Conservation (phyloP, 306 rosid genomes). For the Luffa acutangula region DNA sequence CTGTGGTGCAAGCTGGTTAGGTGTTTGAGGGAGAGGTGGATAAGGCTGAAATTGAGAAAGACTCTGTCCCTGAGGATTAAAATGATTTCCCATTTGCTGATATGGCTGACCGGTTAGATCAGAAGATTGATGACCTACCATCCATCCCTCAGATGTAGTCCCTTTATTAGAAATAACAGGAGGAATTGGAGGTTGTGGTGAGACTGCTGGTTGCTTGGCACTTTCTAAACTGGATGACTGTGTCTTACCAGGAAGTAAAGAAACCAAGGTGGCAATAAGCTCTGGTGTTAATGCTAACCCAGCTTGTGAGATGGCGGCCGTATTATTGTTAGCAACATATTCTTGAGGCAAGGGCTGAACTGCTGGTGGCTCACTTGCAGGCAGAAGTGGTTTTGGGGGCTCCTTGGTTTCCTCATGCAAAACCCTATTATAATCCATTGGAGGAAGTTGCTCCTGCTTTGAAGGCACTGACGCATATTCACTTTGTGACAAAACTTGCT, state of each 20-base stretch:
- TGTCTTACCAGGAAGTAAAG: conserved; percentile 60
- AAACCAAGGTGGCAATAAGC: conserved; percentile 80
- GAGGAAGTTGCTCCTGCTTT: conserved; percentile 53
- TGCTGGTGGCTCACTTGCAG: conserved; percentile 34
- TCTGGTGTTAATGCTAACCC: conserved; percentile 84
- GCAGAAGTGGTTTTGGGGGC: conserved; percentile 41
- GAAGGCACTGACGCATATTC: conserved; percentile 43
- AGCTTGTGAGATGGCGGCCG: conserved; percentile 51
- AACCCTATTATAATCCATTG: conserved; percentile 47
- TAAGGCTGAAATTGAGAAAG: conserved; percentile 60
- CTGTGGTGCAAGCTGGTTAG: conserved; percentile 42
- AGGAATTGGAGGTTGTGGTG: conserved; percentile 53
- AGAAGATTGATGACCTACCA: conserved; percentile 59
- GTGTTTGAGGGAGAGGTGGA: conserved; percentile 38
- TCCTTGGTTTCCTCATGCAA: conserved; percentile 54
- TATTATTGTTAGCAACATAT: conserved; percentile 33
- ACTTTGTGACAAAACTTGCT: conserved; percentile 44
- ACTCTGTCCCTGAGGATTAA: conserved; percentile 33
- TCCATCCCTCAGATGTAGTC: conserved; percentile 63
- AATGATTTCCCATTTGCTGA: conserved; percentile 53
- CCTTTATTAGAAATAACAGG: conserved; percentile 30
- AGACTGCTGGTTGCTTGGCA: conserved; percentile 35
- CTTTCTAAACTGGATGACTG: conserved; percentile 49
- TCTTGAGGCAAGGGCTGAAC: conserved; percentile 49
- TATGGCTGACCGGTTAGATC: conserved; percentile 45